These are phyloP conservation scores for Ogataea paraovalis DNA, from an alignment of 805 yeast species.

Conservation along the genomic window DNA sequence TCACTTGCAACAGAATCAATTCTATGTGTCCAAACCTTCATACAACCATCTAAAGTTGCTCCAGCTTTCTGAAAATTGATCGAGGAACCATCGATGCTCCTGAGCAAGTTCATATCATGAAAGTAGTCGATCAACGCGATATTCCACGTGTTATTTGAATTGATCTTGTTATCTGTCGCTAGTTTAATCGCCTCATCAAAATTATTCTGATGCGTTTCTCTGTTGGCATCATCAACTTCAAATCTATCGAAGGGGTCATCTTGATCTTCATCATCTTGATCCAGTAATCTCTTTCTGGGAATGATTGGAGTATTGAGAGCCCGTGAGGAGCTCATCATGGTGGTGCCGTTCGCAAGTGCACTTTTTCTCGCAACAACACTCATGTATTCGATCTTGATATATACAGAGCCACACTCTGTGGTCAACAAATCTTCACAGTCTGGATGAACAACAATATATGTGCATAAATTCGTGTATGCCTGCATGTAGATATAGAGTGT, in stretches of 20 bases:
- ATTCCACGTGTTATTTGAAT: conserved; percentile 46
- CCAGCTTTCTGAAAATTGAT: conserved; percentile 43
- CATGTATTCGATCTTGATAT: too few species aligned
- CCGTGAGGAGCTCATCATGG: not conserved
- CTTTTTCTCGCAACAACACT: not conserved
- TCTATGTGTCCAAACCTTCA: conserved; percentile 44
- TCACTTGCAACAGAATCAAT: conserved; percentile 38
- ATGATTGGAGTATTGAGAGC: not conserved
- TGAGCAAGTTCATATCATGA: conserved; percentile 44
- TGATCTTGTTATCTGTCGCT: conserved; percentile 39
- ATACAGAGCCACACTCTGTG: too few species aligned
- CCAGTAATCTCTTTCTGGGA: conserved; percentile 5
- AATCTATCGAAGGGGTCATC: not conserved
- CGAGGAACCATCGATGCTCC: conserved; percentile 36
- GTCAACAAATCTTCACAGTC: too few species aligned
- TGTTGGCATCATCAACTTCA: conserved; percentile 4
- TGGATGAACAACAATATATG: too few species aligned
- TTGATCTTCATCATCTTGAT: conserved; percentile 3
- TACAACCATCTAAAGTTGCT: conserved; percentile 54
- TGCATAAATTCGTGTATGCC: too few species aligned
- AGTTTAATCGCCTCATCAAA: conserved; percentile 25
- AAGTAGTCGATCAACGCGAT: conserved; percentile 50
- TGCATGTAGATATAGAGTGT: too few species aligned
- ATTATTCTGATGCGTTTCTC: conserved; percentile 11
- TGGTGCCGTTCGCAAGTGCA: not conserved